Percentiles rank a stretch among this genome's conserved stretches.
Evolutionary conservation across 2,329 filamentous ascomycete genomes (phyloP).

Genomic region (Verticillium klebahnii): DNA sequence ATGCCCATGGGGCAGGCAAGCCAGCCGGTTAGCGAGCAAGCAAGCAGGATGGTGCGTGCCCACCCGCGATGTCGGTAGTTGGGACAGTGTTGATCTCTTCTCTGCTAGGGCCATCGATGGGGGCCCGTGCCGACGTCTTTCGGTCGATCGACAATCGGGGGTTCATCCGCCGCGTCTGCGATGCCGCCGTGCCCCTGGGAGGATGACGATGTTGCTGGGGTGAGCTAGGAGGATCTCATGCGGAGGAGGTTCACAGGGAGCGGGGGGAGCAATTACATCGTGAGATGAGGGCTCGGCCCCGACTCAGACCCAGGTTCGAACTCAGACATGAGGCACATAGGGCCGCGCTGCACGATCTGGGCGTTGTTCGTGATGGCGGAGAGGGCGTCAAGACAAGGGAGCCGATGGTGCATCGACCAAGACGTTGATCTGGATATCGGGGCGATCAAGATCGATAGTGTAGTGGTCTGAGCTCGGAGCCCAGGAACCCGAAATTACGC

Average conservation of each 20-base stretch:
- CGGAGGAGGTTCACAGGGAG: not conserved
- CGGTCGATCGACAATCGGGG: not conserved
- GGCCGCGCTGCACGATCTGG: not conserved
- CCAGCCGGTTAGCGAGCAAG: too few relatives aligned
- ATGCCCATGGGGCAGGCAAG: not conserved
- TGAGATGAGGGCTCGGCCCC: not conserved
- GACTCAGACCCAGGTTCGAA: not conserved
- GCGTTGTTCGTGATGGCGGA: not conserved
- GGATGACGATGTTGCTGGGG: not conserved
- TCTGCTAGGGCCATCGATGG: not conserved
- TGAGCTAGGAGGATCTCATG: not conserved
- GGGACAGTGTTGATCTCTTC: not conserved
- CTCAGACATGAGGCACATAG: not conserved
- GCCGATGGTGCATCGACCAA: not conserved
- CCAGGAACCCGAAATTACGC: not conserved
- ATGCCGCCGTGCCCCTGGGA: not conserved
- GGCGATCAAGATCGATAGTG: not conserved
- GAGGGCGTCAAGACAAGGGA: not conserved
- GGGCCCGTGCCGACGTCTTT: not conserved
- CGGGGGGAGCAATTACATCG: not conserved
- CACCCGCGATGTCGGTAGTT: not conserved
- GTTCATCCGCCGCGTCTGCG: not conserved
- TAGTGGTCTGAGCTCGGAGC: not conserved
- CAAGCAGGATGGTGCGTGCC: not conserved
- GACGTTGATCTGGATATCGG: not conserved